Evolutionary conservation across 78 protist genomes (phyloP).

Genomic region (Pigoraptor vietnamica): DNA sequence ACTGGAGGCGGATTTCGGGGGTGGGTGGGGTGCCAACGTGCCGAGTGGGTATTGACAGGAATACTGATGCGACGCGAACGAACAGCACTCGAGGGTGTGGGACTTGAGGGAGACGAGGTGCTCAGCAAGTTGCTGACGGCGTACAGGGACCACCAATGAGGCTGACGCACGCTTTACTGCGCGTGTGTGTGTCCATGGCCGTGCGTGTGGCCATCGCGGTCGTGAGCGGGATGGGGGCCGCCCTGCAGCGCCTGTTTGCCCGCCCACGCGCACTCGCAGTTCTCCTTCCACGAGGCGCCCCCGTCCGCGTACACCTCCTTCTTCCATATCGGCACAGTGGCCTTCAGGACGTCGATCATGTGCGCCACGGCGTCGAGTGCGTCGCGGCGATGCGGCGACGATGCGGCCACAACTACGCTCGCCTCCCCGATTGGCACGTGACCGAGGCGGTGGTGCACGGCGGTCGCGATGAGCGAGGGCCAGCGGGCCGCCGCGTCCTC

Average conservation of each 20-base stretch:
- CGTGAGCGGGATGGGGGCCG: neutral
- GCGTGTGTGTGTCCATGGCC: neutral
- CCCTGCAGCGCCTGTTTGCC: neutral
- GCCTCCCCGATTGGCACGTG: constrained; percentile 54
- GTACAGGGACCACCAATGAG: too few relatives aligned
- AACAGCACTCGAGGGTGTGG: too few relatives aligned
- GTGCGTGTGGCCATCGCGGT: neutral
- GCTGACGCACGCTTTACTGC: too few relatives aligned
- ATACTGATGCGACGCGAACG: too few relatives aligned
- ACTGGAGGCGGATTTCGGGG: neutral
- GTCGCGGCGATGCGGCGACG: constrained; percentile 49
- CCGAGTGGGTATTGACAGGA: too few relatives aligned
- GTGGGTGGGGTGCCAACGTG: neutral
- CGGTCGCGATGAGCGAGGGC: neutral
- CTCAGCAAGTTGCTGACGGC: too few relatives aligned
- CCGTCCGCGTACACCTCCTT: constrained; percentile 53
- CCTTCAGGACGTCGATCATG: constrained; percentile 62
- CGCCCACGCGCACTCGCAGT: constrained; percentile 34
- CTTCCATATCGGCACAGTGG: constrained; percentile 69
- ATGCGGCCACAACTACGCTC: constrained; percentile 36
- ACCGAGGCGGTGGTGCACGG: constrained; percentile 12
- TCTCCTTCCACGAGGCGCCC: constrained; percentile 42
- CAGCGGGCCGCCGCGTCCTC: neutral
- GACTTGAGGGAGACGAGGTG: too few relatives aligned
- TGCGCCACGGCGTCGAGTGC: constrained; percentile 47